Conservation (phyloP, 2,329 filamentous ascomycete genomes). For the Sporothrix pallida region DNA sequence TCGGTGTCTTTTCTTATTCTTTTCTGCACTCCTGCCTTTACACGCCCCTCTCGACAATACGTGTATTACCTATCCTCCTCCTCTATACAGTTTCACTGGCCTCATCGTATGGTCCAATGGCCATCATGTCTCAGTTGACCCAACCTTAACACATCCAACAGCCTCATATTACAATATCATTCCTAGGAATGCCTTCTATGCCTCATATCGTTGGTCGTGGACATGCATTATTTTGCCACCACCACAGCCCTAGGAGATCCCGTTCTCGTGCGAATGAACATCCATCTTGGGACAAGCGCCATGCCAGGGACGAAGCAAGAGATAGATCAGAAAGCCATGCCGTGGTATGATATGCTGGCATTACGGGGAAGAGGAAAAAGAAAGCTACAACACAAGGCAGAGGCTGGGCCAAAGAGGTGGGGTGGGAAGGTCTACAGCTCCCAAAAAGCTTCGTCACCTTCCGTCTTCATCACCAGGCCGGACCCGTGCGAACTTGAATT, state of each 20-base stretch:
- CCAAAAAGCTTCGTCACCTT: background rate
- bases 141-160: background rate
- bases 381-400: background rate
- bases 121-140: background rate
- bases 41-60: background rate
- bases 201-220: background rate
- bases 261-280: conserved; percentile 9
- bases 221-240: conserved; percentile 23
- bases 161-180: background rate
- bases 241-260: conserved; percentile 1
- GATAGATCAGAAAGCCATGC: background rate
- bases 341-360: conserved; percentile 17
- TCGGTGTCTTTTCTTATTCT: background rate
- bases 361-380: background rate
- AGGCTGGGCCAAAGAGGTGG: background rate
- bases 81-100: conserved; percentile 1
- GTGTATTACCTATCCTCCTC: background rate
- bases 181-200: background rate
- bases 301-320: conserved; percentile 1
- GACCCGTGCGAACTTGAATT: conserved; percentile 7
- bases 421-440: background rate
- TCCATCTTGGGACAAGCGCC: conserved; percentile 11
- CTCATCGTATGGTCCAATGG: background rate
- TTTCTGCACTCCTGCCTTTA: background rate
- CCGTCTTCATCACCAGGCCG: conserved; percentile 9